Evolutionary conservation across 371 early-diverging fungal genomes (phyloP).

Genomic region (Haplosporangium sp.): DNA sequence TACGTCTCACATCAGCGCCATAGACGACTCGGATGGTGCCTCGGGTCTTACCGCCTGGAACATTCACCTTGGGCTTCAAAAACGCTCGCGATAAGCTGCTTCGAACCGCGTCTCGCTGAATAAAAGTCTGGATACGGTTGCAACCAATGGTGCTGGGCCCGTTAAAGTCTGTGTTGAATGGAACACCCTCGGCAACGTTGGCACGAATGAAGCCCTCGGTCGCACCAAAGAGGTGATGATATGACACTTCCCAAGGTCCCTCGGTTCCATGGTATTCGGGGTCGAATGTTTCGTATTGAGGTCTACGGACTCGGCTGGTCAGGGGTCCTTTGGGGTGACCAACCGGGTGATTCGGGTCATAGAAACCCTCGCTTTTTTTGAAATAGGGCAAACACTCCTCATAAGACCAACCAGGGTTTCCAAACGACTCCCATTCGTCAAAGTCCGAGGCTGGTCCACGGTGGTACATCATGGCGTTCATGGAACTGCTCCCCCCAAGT

Average conservation of each 20-base stretch:
- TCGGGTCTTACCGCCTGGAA: conserved; percentile 30
- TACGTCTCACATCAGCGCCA: conserved; percentile 21
- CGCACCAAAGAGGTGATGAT: conserved; percentile 17
- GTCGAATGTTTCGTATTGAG: conserved; percentile 34
- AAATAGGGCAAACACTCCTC: conserved; percentile 43
- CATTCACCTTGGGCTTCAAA: conserved; percentile 21
- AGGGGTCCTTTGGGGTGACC: conserved; percentile 27
- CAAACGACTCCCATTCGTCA: conserved; percentile 43
- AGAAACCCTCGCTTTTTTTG: conserved; percentile 36
- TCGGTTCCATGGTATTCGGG: conserved; percentile 38
- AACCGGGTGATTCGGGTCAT: conserved; percentile 24
- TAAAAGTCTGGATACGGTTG: conserved; percentile 34
- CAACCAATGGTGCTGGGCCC: conserved; percentile 38
- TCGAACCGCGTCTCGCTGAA: conserved; percentile 42
- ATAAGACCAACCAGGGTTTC: conserved; percentile 46
- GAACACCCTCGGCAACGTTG: conserved; percentile 23
- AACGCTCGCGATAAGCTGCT: conserved; percentile 39
- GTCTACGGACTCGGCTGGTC: conserved; percentile 21
- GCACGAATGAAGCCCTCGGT: conserved; percentile 27
- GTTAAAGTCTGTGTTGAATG: conserved; percentile 39
- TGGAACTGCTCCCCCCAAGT: conserved; percentile 23
- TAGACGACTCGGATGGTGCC: conserved; percentile 43
- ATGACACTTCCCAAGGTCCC: conserved; percentile 45
- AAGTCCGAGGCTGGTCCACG: conserved; percentile 56
- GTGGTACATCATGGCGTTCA: conserved; percentile 54